Base-by-base conservation (phyloP, 257 asterid genomes). In the Lycium ferocissimum region DNA sequence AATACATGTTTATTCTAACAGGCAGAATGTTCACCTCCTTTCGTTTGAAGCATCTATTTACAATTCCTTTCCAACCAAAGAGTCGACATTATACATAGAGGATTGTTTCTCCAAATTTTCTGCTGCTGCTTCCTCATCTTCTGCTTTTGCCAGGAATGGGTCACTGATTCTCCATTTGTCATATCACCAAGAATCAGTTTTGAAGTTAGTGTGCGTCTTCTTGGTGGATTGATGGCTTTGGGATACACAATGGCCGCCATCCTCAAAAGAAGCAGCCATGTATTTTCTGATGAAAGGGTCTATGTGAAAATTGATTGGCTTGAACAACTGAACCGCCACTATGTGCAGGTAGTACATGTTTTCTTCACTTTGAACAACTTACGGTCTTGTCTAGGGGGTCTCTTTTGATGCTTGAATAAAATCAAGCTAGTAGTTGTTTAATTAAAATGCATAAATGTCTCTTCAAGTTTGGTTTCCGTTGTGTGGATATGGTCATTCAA, bases 101-200 rank as follows among this genome's bases (percentile, higher is more conserved):
- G n/a, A 12, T 65, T 45, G 1, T 13, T 65, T 65, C 72, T 65
- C 72, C 72, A 33, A 65, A 65, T 12, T 9, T 33, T 65, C 72
- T 65, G 72, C 12, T 65, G 45, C 72, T 65, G 11, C 72, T 33
- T 26, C 45, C n/a, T 65, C 59, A 73, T 73, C 59, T 73, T 73
- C 38, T 73, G 80, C 45, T 73, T 73, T 45, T 73, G 2, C 40
- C 58, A 95, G 98, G 98, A 97, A 91, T 97, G 99, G 98, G 98
- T 97, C 81, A 93, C 95, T 5, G 99, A 95, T 85, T 85, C 92
- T 87, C 98, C 99, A 61, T 95, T 97, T 87, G 97, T 97, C 75
- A 97, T 97, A 92, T 95, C 99, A 84, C 99, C 99, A 85, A 97
- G 99, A 92, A 97, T 97, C 86, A 95, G 97, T 38, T 97, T 97